Percentiles rank a stretch among this genome's conserved stretches.
Conservation (phyloP, 2,329 filamentous ascomycete species). For the Xylaria polymorpha region DNA sequence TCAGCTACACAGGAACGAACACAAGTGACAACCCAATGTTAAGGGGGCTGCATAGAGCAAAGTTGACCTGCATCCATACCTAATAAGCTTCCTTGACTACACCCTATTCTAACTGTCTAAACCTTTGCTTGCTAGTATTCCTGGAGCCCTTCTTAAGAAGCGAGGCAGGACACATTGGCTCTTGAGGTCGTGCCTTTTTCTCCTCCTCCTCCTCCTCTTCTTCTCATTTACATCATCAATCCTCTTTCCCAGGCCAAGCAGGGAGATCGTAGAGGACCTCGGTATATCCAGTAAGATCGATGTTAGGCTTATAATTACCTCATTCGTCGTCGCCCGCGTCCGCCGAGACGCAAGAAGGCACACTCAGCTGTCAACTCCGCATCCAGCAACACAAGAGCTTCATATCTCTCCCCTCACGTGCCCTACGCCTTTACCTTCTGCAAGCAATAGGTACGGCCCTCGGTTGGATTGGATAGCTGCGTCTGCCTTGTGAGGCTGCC, state of each 20-base stretch:
- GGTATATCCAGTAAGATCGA: too few relatives aligned
- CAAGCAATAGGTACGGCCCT: conserved; percentile 17
- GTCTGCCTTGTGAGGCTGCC: conserved; percentile 41
- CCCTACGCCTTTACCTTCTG: conserved; percentile 22
- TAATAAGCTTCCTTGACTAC: conserved; percentile 26
- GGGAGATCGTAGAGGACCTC: too few relatives aligned
- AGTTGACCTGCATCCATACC: conserved; percentile 41
- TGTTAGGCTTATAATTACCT: background rate
- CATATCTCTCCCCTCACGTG: conserved; percentile 1
- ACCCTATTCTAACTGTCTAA: conserved; percentile 10
- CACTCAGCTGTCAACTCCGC: conserved; percentile 4
- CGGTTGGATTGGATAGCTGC: conserved; percentile 39
- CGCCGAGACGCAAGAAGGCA: background rate
- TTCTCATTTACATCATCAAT: conserved; percentile 8
- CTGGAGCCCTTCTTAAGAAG: conserved; percentile 25
- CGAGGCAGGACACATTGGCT: conserved; percentile 20
- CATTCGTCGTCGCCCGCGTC: background rate
- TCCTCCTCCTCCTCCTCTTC: background rate
- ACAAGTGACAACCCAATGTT: conserved; percentile 27
- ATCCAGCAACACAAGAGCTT: conserved; percentile 16
- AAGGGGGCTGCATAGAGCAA: conserved; percentile 22
- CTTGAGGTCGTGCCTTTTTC: conserved; percentile 17
- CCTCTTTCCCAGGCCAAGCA: conserved; percentile 1
- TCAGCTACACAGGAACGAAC: conserved; percentile 23
- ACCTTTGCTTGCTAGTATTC: conserved; percentile 5